Conservation (phyloP, 495 filamentous ascomycete genomes). For the Podospora didyma region DNA sequence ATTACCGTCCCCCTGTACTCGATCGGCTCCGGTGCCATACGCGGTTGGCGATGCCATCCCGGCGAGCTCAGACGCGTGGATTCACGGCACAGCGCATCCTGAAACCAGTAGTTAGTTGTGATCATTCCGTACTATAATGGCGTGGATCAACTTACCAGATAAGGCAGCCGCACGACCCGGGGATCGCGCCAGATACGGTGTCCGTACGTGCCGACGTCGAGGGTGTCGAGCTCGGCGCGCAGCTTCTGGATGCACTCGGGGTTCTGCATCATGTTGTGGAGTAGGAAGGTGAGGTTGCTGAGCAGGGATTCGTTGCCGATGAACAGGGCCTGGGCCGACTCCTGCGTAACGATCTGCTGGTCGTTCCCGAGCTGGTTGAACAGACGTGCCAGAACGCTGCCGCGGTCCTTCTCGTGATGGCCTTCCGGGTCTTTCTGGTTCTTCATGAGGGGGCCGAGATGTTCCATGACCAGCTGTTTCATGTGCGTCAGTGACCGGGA, state of each 20-base stretch:
- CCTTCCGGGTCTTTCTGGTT: neutral
- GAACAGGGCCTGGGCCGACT: conserved; percentile 4
- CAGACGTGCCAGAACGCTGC: conserved; percentile 1
- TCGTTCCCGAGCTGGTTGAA: neutral
- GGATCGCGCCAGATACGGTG: conserved; percentile 1
- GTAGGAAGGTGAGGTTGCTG: conserved; percentile 4
- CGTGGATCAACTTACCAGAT: neutral
- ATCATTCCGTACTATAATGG: neutral
- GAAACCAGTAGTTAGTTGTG: neutral
- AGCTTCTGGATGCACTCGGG: neutral
- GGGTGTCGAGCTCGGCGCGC: conserved; percentile 1
- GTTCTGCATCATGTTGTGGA: conserved; percentile 4
- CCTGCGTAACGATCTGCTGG: neutral
- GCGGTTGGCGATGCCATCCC: conserved; percentile 4
- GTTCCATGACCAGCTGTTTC: neutral
- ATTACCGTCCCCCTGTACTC: conserved; percentile 1
- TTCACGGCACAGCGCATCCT: conserved; percentile 2
- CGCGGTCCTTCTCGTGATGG: conserved; percentile 3
- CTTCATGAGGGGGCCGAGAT: neutral
- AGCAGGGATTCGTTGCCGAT: conserved; percentile 8
- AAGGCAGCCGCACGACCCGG: conserved; percentile 1
- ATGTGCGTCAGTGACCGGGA: neutral
- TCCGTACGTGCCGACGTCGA: conserved; percentile 1
- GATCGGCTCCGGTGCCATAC: neutral
- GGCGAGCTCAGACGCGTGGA: conserved; percentile 6